phyloP scores from a whole-genome alignment of 805 yeast genomes.

The Nakazawaea wyomingensis region DNA sequence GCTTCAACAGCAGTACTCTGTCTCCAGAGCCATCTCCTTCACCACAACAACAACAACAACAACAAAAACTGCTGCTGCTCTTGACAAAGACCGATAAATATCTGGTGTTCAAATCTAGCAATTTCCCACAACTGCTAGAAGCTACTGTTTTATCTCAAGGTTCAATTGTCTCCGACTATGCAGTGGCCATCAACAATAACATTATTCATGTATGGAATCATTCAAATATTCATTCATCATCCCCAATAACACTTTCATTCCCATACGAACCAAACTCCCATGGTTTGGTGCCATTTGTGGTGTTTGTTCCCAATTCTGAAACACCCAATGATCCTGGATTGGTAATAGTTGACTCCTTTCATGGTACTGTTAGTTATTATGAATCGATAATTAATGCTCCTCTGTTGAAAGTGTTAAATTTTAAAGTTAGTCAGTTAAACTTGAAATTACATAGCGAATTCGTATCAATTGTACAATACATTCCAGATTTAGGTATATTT shows the following conservation, averaged over 20 bases:
- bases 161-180: slow-evolving; percentile 25
- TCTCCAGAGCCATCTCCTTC: slow-evolving; percentile 5
- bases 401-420: slow-evolving; percentile 51
- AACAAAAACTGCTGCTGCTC: slow-evolving; percentile 1
- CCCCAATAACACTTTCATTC: slow-evolving; percentile 52
- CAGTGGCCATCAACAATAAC: slow-evolving; percentile 35
- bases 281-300: slow-evolving; percentile 44
- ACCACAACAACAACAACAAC: not conserved
- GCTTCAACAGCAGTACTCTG: not conserved
- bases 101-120: slow-evolving; percentile 51
- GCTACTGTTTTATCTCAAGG: slow-evolving; percentile 17
- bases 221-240: slow-evolving; percentile 31
- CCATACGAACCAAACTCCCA: slow-evolving; percentile 28
- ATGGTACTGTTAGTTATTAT: slow-evolving; percentile 62
- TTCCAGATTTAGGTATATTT: slow-evolving; percentile 72
- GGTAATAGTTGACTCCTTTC: slow-evolving; percentile 51
- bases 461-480: slow-evolving; percentile 49
- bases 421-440: slow-evolving; percentile 26
- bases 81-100: slow-evolving; percentile 55
- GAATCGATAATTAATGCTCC: slow-evolving; percentile 73
- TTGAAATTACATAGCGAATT: slow-evolving; percentile 48
- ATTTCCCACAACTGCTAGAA: slow-evolving; percentile 38
- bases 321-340: slow-evolving; percentile 60
- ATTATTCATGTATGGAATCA: slow-evolving; percentile 67
- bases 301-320: slow-evolving; percentile 34